Evolutionary conservation across 75 land plant species (phyloP).

Genomic region (Sequoiadendron giganteum): DNA sequence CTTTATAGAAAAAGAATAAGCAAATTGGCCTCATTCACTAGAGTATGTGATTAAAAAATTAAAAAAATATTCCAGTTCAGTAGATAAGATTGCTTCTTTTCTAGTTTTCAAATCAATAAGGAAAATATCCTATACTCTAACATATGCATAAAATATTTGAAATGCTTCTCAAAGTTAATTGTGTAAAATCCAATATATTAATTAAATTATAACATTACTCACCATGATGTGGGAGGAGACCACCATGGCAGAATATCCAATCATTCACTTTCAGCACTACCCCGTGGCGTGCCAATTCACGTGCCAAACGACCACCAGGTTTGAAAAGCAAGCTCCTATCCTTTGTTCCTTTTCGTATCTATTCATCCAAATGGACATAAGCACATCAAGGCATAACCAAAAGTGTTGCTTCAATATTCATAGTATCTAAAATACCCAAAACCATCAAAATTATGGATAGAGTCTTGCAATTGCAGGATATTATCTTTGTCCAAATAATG

Average conservation of each 20-base stretch:
- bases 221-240: conserved; percentile 99
- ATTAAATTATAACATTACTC: conserved; percentile 5
- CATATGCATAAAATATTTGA: neutral
- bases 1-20: no score
- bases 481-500: neutral
- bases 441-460: neutral
- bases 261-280: conserved; percentile 87
- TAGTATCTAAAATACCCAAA: neutral
- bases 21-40: no score
- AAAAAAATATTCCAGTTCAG: no score
- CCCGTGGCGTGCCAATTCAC: conserved; percentile 76
- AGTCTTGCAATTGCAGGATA: neutral
- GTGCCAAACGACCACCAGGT: conserved; percentile 86
- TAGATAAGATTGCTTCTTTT: no score
- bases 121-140: neutral
- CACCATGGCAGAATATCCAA: conserved; percentile 99
- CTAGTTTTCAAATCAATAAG: no score
- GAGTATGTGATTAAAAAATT: no score
- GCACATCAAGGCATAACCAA: neutral
- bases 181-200: neutral
- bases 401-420: conserved; percentile 1
- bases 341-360: conserved; percentile 71
- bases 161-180: neutral
- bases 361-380: conserved; percentile 31
- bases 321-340: conserved; percentile 70